Conservation (phyloP, 345 rosid species). For the Linum tenue region DNA sequence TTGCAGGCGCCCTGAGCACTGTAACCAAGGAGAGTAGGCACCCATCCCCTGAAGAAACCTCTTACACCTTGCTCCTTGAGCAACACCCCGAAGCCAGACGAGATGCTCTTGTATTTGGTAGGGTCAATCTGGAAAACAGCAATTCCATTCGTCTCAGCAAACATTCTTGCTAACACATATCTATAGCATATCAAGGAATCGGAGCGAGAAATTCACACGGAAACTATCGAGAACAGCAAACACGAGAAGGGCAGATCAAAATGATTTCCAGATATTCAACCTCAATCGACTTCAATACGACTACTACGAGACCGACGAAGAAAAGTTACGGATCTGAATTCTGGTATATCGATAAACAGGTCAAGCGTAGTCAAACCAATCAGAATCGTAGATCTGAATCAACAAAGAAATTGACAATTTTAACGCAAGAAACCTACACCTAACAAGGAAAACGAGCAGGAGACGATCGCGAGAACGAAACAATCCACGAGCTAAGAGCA, state of each 20-base stretch:
- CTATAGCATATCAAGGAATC: background rate
- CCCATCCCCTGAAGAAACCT: conserved; percentile 90
- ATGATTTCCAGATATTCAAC: background rate
- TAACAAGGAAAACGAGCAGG: background rate
- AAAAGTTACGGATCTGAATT: background rate
- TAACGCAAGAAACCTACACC: background rate
- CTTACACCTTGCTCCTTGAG: conserved; percentile 75
- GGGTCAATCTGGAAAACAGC: conserved; percentile 62
- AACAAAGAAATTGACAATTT: background rate
- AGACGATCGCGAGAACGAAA: too few species aligned
- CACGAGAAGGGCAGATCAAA: background rate
- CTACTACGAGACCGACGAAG: background rate
- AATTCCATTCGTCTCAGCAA: background rate
- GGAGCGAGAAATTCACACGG: background rate
- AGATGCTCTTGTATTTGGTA: conserved; percentile 64
- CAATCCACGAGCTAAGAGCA: background rate
- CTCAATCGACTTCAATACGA: background rate
- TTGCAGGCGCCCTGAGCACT: conserved; percentile 97
- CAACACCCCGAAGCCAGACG: conserved; percentile 69
- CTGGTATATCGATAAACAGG: background rate
- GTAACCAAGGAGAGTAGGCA: conserved; percentile 81
- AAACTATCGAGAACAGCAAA: background rate
- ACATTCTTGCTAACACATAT: background rate
- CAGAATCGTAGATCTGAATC: background rate
- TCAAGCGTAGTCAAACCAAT: background rate